A percentile compares a stretch with the other conserved stretches of the same genome.
phyloP scores from a whole-genome alignment of 805 yeast species.

The Metschnikowia kunwiensis region DNA sequence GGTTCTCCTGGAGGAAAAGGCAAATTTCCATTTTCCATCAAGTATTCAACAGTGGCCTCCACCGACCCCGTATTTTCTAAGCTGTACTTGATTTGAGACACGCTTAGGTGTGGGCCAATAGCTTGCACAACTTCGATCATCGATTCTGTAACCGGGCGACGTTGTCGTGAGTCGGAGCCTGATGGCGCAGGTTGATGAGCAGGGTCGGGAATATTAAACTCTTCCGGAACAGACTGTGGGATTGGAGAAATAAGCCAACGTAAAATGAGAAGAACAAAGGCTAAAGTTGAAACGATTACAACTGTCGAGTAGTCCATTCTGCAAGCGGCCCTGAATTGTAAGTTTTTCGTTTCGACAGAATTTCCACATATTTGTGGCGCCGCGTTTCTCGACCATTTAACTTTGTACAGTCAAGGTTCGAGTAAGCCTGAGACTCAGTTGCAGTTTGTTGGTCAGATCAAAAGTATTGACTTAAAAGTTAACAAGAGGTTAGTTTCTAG shows the following conservation, averaged over 20 bases:
- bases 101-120: conserved; percentile 70
- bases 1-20: conserved; percentile 34
- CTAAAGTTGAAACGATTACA: conserved; percentile 46
- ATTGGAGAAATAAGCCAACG: conserved; percentile 67
- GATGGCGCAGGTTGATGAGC: conserved; percentile 1
- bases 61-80: conserved; percentile 77
- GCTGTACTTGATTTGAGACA: conserved; percentile 69
- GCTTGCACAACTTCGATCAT: conserved; percentile 88
- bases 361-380: too few relatives aligned
- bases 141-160: conserved; percentile 54
- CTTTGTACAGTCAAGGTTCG: too few relatives aligned
- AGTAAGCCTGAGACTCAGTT: too few relatives aligned
- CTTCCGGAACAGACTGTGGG: conserved; percentile 34
- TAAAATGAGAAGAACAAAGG: conserved; percentile 55
- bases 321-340: too few relatives aligned
- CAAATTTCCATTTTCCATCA: conserved; percentile 56
- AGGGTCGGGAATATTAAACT: conserved; percentile 19
- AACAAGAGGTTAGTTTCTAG: too few relatives aligned
- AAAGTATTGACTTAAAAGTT: too few relatives aligned
- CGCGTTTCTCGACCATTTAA: too few relatives aligned
- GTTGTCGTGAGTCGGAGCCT: conserved; percentile 17
- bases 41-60: conserved; percentile 72
- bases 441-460: too few relatives aligned
- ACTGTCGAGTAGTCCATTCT: conserved; percentile 55
- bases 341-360: too few relatives aligned